Evolutionary conservation across 768 basidiomycete species (phyloP), one percentile per base, ranked within the genome.

Genomic region (Phallus indusiatus): DNA sequence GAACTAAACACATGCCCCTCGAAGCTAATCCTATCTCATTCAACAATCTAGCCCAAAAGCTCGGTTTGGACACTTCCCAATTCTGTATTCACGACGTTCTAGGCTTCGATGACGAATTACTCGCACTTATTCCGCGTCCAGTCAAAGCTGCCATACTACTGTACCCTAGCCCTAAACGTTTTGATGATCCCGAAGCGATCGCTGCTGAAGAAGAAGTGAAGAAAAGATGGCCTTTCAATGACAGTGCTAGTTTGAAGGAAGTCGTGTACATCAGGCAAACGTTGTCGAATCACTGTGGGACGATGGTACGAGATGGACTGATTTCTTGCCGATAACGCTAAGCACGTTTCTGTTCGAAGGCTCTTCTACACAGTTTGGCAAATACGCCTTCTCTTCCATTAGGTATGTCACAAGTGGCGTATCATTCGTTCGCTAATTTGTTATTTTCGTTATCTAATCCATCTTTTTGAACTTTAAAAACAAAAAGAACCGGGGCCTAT

Each of bases 51-150:
- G 55, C 55, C 3, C 12, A 10, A 18, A 18, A 48, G 11, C 22
- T 56, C 42, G 55, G 55, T 3, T 48, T 56, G 10, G 42, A 56
- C 42, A 47, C 22, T 11, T 17, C 37, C 36, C 22, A 21, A 33
- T 24, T 46, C 37, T 21, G 55, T 20, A 47, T 56, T 42, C 46
- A 56, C 36, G 55, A 56, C n/a, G 36, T 56, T 22, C 46, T 56
- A 20, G 55, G 55, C 36, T 56, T 56, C n/a, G 55, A 56, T 17
- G 55, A 56, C 55, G 55, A 56, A 34, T 42, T 56, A 16, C 55
- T 56, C 16, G 55, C 55, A 20, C 55, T 56, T 9, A 21, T 56
- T 28, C 55, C 55, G 14, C 55, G 49, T n/a, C 55, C 55, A 12
- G 22, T 56, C 21, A 20, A 16, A 12, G 55, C 55, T n/a, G 37